These are phyloP conservation scores for Malassezia nana DNA, from an alignment of 1,284 basidiomycete genomes.

Conservation along the genomic window DNA sequence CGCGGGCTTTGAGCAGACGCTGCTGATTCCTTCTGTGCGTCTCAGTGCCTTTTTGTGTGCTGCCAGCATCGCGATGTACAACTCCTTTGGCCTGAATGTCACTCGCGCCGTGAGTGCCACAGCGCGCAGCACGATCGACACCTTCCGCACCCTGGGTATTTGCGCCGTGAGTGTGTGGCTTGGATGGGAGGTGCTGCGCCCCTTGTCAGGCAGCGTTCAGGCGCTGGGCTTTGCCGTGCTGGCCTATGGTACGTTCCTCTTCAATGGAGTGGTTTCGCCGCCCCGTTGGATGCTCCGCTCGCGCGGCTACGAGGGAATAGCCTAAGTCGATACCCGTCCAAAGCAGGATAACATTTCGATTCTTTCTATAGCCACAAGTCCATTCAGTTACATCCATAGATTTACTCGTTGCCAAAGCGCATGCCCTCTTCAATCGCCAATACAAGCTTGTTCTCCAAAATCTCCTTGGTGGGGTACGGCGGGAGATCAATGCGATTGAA, in stretches of 20 bases:
- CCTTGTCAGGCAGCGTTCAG: slow-evolving; percentile 74
- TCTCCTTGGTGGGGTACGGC: slow-evolving; percentile 40
- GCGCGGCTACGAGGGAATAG: neutral
- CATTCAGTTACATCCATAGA: too few species aligned
- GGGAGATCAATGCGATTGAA: slow-evolving; percentile 48
- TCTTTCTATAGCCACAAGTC: neutral
- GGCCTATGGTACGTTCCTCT: slow-evolving; percentile 59
- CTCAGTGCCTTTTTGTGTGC: slow-evolving; percentile 60
- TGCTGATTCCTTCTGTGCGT: slow-evolving; percentile 66
- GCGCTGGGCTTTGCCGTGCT: slow-evolving; percentile 77
- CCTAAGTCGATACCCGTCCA: neutral
- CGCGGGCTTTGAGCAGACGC: slow-evolving; percentile 80
- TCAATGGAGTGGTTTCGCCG: slow-evolving; percentile 41
- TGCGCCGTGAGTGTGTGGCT: slow-evolving; percentile 49
- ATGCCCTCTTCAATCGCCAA: slow-evolving; percentile 45
- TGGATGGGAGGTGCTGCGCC: slow-evolving; percentile 83
- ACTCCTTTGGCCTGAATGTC: slow-evolving; percentile 86
- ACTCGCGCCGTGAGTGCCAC: slow-evolving; percentile 55
- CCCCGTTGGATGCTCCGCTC: slow-evolving; percentile 13
- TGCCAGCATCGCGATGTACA: slow-evolving; percentile 72
- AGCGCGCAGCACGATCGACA: slow-evolving; percentile 64
- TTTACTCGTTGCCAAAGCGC: slow-evolving; percentile 43
- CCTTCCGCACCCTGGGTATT: slow-evolving; percentile 85
- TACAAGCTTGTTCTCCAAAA: slow-evolving; percentile 44
- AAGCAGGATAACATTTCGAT: neutral